These are phyloP conservation scores for Penicillium brevicompactum DNA, from an alignment of 2,329 filamentous ascomycete species.

Conservation along the genomic window DNA sequence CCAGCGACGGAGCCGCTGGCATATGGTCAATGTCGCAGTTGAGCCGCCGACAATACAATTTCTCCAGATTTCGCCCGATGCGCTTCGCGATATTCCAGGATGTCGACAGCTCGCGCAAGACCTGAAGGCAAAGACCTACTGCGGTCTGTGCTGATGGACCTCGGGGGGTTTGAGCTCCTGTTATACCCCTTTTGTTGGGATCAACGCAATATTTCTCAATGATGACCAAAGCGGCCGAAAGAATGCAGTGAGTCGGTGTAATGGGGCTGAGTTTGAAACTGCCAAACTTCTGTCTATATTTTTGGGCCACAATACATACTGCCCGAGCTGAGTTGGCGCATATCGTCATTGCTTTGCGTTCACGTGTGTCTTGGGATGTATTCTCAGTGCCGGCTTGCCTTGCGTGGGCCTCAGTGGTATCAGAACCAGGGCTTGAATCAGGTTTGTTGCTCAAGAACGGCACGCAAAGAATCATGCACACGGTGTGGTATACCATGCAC, in stretches of 20 bases:
- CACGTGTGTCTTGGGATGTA: background rate
- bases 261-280: constrained; percentile 39
- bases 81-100: constrained; percentile 27
- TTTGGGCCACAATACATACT: constrained; percentile 30
- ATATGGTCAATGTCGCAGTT: constrained; percentile 16
- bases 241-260: constrained; percentile 38
- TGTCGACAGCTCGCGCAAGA: constrained; percentile 22
- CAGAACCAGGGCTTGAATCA: background rate
- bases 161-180: background rate
- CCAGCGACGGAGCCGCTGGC: constrained; percentile 1
- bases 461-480: constrained; percentile 34
- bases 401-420: background rate
- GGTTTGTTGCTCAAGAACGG: constrained; percentile 24
- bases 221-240: constrained; percentile 36
- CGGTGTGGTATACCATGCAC: constrained; percentile 40
- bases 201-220: constrained; percentile 19
- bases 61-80: constrained; percentile 24
- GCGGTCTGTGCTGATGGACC: constrained; percentile 15
- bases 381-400: background rate
- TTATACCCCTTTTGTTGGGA: background rate
- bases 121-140: constrained; percentile 19
- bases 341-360: constrained; percentile 13
- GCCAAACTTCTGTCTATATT: constrained; percentile 37
- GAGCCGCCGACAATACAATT: constrained; percentile 17
- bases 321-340: constrained; percentile 26